Conservation (phyloP, 257 asterid species). For the Solanum verrucosum region DNA sequence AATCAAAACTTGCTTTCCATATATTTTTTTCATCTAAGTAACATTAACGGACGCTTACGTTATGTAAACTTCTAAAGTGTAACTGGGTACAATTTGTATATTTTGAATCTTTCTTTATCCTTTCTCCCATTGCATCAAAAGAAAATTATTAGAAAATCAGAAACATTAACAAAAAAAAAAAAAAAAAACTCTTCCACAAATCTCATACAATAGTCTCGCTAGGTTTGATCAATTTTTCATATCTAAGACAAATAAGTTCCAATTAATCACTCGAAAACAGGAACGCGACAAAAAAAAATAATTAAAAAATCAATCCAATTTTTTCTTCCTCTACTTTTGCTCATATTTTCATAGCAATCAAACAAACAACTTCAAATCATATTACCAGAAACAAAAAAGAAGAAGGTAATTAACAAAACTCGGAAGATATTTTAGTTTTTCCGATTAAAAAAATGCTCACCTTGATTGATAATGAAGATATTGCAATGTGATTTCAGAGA, state of each 20-base stretch:
- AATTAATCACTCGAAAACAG: background rate
- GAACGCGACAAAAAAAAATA: background rate
- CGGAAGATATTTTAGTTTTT: background rate
- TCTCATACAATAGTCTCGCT: background rate
- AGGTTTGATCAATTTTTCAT: background rate
- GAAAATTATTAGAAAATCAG: background rate
- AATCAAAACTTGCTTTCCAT: background rate
- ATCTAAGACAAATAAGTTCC: background rate
- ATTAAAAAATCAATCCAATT: background rate
- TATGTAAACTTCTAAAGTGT: background rate
- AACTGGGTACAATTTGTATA: background rate
- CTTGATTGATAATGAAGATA: slow-evolving; percentile 26
- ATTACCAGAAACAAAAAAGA: background rate
- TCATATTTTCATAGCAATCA: slow-evolving; percentile 12
- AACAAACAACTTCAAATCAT: slow-evolving; percentile 4
- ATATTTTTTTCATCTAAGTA: background rate
- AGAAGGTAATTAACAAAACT: background rate
- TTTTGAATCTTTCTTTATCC: background rate
- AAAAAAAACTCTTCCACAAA: background rate
- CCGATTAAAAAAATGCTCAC: slow-evolving; percentile 15
- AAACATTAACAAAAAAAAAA: background rate
- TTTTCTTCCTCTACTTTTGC: background rate
- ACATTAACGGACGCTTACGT: background rate
- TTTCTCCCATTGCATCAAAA: background rate
- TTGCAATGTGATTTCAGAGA: slow-evolving; percentile 29